Evolutionary conservation across 108 stramenopile genomes (phyloP).

Genomic region (Skeletonema menzelii): DNA sequence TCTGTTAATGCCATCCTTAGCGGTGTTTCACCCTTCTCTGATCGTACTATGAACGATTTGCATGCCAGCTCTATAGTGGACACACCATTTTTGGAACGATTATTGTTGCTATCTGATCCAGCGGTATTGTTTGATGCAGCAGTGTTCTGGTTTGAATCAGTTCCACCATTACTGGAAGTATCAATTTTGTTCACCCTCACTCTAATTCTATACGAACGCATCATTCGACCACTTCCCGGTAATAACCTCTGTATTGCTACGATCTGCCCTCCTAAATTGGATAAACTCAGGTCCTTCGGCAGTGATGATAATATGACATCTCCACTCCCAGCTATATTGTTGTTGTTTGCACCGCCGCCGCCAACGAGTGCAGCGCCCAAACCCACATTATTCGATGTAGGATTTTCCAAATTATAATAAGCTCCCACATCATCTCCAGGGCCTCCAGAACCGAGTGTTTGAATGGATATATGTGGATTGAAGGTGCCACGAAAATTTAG

Average conservation of each 20-base stretch:
- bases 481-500: not conserved
- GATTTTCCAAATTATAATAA: not conserved
- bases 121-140: not conserved
- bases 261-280: constrained; percentile 27
- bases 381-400: constrained; percentile 2
- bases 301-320: constrained; percentile 32
- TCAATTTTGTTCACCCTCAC: constrained; percentile 48
- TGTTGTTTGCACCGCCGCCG: not conserved
- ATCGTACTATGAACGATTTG: constrained; percentile 42
- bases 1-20: constrained; percentile 23
- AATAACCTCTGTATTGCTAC: constrained; percentile 25
- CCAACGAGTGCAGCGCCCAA: constrained; percentile 15
- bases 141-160: constrained; percentile 6
- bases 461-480: constrained; percentile 20
- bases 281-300: constrained; percentile 28
- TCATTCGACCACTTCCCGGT: constrained; percentile 83
- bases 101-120: not conserved
- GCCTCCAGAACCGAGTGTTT: constrained; percentile 10
- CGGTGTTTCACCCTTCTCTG: constrained; percentile 24
- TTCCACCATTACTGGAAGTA: not conserved
- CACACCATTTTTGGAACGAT: not conserved
- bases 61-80: constrained; percentile 37
- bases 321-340: constrained; percentile 1
- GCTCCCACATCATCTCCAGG: constrained; percentile 1
- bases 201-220: constrained; percentile 69